Evolutionary conservation across 805 yeast species (phyloP).

Genomic region (Ascoidea tarda): DNA sequence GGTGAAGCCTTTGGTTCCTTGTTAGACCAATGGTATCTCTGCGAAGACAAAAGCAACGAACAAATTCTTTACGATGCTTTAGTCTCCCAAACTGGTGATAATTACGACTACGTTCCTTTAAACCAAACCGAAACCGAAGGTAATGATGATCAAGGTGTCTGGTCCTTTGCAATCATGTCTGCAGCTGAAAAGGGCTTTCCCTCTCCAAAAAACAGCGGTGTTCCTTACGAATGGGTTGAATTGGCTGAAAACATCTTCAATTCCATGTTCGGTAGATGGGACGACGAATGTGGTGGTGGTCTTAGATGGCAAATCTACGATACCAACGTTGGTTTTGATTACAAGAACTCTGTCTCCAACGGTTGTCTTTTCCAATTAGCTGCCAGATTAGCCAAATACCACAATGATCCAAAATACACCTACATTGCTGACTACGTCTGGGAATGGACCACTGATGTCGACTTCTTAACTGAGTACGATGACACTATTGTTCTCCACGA

Average conservation of each 20-base stretch:
- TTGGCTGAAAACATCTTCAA: conserved; percentile 20
- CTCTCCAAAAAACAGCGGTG: conserved; percentile 17
- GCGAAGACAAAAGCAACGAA: conserved; percentile 22
- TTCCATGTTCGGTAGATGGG: conserved; percentile 40
- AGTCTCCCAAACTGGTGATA: conserved; percentile 27
- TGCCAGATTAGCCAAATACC: conserved; percentile 47
- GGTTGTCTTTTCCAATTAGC: conserved; percentile 50
- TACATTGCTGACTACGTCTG: conserved; percentile 49
- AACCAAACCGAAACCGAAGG: conserved; percentile 34
- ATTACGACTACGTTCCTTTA: conserved; percentile 27
- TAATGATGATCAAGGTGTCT: conserved; percentile 39
- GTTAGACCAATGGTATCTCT: conserved; percentile 24
- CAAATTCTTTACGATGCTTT: conserved; percentile 22
- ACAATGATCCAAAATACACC: conserved; percentile 43
- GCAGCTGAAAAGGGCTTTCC: conserved; percentile 31
- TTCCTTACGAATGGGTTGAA: conserved; percentile 15
- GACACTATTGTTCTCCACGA: conserved; percentile 30
- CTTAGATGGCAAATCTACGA: conserved; percentile 63
- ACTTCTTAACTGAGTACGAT: conserved; percentile 17
- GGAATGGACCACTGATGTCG: conserved; percentile 41
- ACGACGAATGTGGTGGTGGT: conserved; percentile 45
- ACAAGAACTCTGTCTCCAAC: conserved; percentile 52
- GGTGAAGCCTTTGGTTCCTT: conserved; percentile 37
- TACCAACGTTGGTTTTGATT: conserved; percentile 49
- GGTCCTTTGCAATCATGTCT: conserved; percentile 32